Base-by-base conservation (phyloP, 1,284 basidiomycete genomes). In the Pterulicium gracile region DNA sequence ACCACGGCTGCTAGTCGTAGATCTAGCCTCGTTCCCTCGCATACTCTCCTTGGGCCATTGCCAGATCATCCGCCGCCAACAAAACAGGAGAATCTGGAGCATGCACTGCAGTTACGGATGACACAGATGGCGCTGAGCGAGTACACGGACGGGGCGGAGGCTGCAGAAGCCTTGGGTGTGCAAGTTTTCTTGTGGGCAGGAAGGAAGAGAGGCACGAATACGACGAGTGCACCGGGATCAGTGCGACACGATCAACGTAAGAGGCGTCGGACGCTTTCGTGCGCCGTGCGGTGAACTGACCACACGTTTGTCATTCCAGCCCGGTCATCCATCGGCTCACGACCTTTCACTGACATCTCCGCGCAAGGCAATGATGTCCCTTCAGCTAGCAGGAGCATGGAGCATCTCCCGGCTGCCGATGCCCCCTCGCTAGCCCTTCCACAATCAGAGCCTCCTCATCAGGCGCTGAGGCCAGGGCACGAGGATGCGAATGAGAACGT, bases 151-250 rank as follows among this genome's bases (percentile, higher is more conserved):
- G 96, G 96, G 0, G 74, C 88, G 0, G 91, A 95, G 54, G 79
- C 80, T 39, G 94, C 92, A 0, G 83, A 88, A 48, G 69, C 72
- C 19, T 83, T 79, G 50, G 93, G 94, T 76, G 72, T 92, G 23
- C 88, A 91, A 40, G 72, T 94, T 1, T 96, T 97, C 61, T 69
- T 76, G 3, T 97, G 88, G 84, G 87, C 85, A 54, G 77, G 84
- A 0, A 77, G 78, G 52, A 68, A 70, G 56, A 71, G 70, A 24
- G 73, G 73, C n/a, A 17, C 36, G 7, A 39, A 17, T n/a, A n/a
- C n/a, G n/a, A n/a, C n/a, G n/a, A n/a, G n/a, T n/a, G n/a, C n/a
- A n/a, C 15, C 36, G 19, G 36, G 15, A 39, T 17, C n/a, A 39
- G 56, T 64, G 3, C 61, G 58, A 17, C 56, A 55, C 19, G 63